These are phyloP conservation scores for Inonotus obliquus DNA, from an alignment of 1,284 basidiomycete species.

Conservation along the genomic window DNA sequence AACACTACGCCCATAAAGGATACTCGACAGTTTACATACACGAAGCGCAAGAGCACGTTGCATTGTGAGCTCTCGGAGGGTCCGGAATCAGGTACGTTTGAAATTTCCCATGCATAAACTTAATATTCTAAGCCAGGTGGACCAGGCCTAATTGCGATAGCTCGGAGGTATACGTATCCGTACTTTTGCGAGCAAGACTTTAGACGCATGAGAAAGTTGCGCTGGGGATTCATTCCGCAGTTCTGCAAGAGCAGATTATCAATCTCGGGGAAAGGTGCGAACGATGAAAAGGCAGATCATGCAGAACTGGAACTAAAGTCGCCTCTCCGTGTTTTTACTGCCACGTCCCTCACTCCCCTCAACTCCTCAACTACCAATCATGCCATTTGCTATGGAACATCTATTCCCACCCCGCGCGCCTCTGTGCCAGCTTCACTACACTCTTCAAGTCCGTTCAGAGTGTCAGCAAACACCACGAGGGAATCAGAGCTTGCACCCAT, in stretches of 20 bases:
- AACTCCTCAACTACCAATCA: not conserved
- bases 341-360: not conserved
- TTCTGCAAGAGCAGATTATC: not conserved
- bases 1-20: not conserved
- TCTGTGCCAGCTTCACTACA: not conserved
- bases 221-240: not conserved
- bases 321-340: not conserved
- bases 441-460: not conserved
- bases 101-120: not conserved
- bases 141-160: not conserved
- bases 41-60: conserved; percentile 1
- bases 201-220: not conserved
- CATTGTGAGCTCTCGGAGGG: not conserved
- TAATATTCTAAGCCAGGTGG: not conserved
- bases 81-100: not conserved
- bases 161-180: not conserved
- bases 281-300: not conserved
- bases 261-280: not conserved
- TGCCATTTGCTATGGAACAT: not conserved
- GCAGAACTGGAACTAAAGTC: no score
- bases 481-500: not conserved
- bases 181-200: not conserved
- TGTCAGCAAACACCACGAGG: not conserved
- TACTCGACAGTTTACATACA: not conserved
- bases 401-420: not conserved